Evolutionary conservation across 2,329 filamentous ascomycete species (phyloP), one percentile per base, ranked within the genome.

Genomic region (Myrmaecium sp.): DNA sequence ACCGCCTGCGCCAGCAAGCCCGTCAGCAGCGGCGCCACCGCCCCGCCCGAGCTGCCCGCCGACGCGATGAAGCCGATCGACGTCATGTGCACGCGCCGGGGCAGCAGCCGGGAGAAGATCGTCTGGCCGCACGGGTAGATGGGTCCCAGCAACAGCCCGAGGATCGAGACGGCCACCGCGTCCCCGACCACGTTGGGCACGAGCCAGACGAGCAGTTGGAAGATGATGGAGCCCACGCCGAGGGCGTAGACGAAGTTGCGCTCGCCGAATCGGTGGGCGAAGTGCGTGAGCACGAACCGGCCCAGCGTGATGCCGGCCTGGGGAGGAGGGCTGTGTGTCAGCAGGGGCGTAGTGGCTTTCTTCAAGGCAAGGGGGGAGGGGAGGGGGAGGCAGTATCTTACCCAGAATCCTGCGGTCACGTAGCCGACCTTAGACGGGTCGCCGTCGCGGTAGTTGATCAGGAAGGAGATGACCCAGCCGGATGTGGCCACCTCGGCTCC

Each of bases 401-500:
- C 65, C 65, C 66, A 71, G 44, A 72, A 72, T 5, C 65, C 66
- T 2, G 78, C 62, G 2, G 77, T 82, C 13, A 89, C 77, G 47
- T 89, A 89, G 18, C 82, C 81, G 11, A 89, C 77, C 3, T 64
- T 60, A 0, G 64, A 58, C 5, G 78, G 77, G 38, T 76, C 62
- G 9, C 78, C 80, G 30, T 70, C 57, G 19, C 80, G 72, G 34
- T 71, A 66, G 26, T 66, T 64, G 49, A 89, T 82, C 20, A 91
- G 57, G 55, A 84, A 91, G 3, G 76, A 82, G 34, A 86, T 82
- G 25, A 86, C 74, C 82, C 81, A 91, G 28, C 81, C 80, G 0
- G 75, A 80, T 36, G 86, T 79, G 9, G 73, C 74, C 10, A 91
- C 80, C 51, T 91, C 81, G 18, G 77, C 75, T 17, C 80, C 81